These are phyloP conservation scores for Cardamine occulta DNA, from an alignment of 345 rosid species.

Conservation along the genomic window DNA sequence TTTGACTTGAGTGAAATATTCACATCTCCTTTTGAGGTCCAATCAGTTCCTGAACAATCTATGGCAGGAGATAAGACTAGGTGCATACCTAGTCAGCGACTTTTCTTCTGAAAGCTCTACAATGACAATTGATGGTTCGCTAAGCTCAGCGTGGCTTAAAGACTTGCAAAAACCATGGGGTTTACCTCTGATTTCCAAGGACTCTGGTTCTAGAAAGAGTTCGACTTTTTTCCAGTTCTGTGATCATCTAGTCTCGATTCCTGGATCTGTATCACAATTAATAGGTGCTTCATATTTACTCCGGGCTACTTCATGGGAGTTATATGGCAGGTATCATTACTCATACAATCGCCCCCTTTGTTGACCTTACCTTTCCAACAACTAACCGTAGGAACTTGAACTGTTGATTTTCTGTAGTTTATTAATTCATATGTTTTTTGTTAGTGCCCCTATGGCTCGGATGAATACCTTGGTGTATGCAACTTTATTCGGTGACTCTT, in stretches of 20 bases:
- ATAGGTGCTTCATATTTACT: constrained; percentile 89
- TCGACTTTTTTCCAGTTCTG: constrained; percentile 57
- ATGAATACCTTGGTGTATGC: constrained; percentile 81
- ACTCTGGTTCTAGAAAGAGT: constrained; percentile 57
- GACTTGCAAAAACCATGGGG: constrained; percentile 66
- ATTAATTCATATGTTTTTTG: constrained; percentile 11
- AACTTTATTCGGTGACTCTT: constrained; percentile 73
- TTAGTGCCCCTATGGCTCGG: constrained; percentile 86
- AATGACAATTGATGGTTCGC: constrained; percentile 70
- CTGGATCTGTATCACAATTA: constrained; percentile 82
- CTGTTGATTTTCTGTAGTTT: constrained; percentile 13
- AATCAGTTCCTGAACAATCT: constrained; percentile 32
- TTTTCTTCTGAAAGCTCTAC: constrained; percentile 70
- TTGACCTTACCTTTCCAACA: constrained; percentile 1
- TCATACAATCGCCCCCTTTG: background rate
- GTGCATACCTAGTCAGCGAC: constrained; percentile 74
- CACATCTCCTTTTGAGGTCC: constrained; percentile 38
- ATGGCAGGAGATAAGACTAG: constrained; percentile 76
- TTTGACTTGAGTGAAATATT: constrained; percentile 18
- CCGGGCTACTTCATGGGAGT: constrained; percentile 95
- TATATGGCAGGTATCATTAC: constrained; percentile 82
- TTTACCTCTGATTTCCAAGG: constrained; percentile 57
- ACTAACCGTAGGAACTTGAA: background rate
- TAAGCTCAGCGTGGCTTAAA: constrained; percentile 86
- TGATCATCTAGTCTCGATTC: constrained; percentile 76